A percentile compares a stretch with the other conserved stretches of the same genome.
phyloP scores from a whole-genome alignment of 2,329 filamentous ascomycete species.

The Biscogniauxia marginata region DNA sequence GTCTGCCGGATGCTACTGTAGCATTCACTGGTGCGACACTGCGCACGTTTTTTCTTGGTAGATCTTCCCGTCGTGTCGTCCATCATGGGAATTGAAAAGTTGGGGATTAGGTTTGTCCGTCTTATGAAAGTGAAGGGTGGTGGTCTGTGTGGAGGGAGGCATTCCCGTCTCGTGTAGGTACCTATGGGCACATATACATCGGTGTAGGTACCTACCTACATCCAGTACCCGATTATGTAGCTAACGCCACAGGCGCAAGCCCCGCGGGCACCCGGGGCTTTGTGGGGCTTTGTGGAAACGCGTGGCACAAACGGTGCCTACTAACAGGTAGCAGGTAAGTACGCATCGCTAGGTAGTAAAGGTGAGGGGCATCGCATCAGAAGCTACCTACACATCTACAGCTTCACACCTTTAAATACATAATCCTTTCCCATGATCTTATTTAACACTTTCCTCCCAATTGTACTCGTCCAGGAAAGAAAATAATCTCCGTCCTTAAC shows the following conservation, averaged over 20 bases:
- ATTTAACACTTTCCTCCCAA: no score
- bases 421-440: no score
- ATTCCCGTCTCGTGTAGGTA: no score
- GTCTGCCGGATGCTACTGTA: neutral
- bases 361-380: no score
- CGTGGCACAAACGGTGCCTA: neutral
- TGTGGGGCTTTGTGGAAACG: neutral
- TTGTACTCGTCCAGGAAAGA: no score
- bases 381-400: neutral
- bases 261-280: no score
- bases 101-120: neutral
- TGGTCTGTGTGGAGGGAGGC: neutral
- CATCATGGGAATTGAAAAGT: neutral
- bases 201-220: no score
- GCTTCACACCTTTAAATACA: neutral
- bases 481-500: no score
- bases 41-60: neutral
- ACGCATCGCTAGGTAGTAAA: neutral
- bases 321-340: no score
- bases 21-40: neutral
- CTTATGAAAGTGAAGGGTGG: neutral
- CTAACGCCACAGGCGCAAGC: no score
- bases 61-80: neutral
- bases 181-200: no score
- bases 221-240: no score